Evolutionary conservation across 2,329 filamentous ascomycete genomes (phyloP).

Genomic region (Calonectria pauciramosa): DNA sequence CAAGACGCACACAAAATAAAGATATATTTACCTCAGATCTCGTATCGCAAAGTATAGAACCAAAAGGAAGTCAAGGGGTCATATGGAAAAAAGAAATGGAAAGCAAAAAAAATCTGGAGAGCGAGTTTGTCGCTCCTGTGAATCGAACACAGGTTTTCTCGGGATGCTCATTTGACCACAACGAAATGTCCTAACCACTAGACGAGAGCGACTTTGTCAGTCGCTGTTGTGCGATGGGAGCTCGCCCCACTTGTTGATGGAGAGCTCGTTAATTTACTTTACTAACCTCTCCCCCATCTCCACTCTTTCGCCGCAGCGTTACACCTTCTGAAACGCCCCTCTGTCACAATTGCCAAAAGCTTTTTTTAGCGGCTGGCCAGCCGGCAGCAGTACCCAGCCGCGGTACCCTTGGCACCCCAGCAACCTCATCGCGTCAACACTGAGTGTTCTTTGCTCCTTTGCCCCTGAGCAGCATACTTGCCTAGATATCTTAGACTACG

Average conservation of each 20-base stretch:
- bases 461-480: not conserved
- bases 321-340: not conserved
- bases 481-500: not conserved
- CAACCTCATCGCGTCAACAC: not conserved
- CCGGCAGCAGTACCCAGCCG: not conserved
- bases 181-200: conserved; percentile 31
- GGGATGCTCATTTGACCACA: conserved; percentile 21
- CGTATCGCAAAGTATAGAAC: not conserved
- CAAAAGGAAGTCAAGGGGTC: not conserved
- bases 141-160: conserved; percentile 31
- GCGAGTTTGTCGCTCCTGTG: conserved; percentile 15
- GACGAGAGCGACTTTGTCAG: not conserved
- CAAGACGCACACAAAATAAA: not conserved
- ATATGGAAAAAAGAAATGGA: not conserved
- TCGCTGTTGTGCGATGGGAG: not conserved
- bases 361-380: not conserved
- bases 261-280: not conserved
- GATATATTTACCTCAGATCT: not conserved
- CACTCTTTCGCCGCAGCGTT: not conserved
- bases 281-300: not conserved
- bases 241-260: not conserved
- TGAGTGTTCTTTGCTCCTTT: not conserved
- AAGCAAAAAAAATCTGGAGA: not conserved
- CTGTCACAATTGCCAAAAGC: not conserved
- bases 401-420: not conserved